A percentile compares a stretch with the other conserved stretches of the same genome.
Conservation (phyloP, 768 basidiomycete genomes). For the Amanita rubescens region DNA sequence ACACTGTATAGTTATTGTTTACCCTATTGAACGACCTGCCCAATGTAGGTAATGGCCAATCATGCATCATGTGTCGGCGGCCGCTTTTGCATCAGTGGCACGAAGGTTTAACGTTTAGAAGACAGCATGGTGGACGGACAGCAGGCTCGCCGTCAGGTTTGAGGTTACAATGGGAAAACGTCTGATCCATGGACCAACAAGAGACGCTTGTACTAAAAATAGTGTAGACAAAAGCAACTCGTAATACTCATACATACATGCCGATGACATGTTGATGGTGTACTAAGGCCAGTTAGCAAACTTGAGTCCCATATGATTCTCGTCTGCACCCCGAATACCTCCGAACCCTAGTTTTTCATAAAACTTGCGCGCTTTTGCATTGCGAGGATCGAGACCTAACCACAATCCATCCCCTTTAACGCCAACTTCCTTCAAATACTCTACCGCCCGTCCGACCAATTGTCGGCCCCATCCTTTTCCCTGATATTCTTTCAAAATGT, state of each 20-base stretch:
- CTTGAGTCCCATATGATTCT: slow-evolving; percentile 45
- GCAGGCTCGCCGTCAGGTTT: no score
- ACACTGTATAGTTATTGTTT: no score
- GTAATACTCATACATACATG: no score
- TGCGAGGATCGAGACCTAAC: slow-evolving; percentile 62
- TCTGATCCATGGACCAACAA: neutral
- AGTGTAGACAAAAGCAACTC: neutral
- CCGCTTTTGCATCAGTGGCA: no score
- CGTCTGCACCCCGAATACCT: slow-evolving; percentile 43
- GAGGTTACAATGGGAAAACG: neutral
- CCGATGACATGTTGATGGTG: no score
- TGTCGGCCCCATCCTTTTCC: slow-evolving; percentile 64
- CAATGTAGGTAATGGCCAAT: no score
- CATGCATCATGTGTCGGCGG: no score
- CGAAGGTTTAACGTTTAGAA: no score
- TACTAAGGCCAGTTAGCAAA: slow-evolving; percentile 40
- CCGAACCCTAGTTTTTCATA: slow-evolving; percentile 59
- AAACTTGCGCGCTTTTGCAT: slow-evolving; percentile 51
- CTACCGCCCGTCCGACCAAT: slow-evolving; percentile 48
- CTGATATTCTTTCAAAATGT: slow-evolving; percentile 62
- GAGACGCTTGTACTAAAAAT: no score
- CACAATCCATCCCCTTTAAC: slow-evolving; percentile 41
- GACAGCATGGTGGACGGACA: no score
- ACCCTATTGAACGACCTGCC: no score
- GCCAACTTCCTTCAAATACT: slow-evolving; percentile 42